phyloP scores from a whole-genome alignment of 495 filamentous ascomycete species.

The Lasiosphaeris hirsuta region DNA sequence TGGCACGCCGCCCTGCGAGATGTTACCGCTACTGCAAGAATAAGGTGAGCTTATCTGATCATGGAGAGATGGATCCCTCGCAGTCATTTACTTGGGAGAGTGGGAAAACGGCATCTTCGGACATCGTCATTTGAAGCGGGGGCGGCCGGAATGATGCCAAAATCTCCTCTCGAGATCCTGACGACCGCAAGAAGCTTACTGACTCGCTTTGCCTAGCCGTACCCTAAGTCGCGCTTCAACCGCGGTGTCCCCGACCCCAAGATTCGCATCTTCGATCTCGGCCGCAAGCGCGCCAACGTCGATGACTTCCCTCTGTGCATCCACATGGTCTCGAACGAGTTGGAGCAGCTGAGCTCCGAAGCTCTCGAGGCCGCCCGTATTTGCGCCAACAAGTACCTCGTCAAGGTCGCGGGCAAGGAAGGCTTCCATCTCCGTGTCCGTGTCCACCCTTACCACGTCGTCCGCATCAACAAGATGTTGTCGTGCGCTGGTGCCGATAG shows the following conservation, averaged over 20 bases:
- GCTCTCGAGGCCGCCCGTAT: constrained; percentile 99
- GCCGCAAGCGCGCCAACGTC: constrained; percentile 95
- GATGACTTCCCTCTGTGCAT: constrained; percentile 98
- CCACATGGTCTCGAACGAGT: constrained; percentile 99
- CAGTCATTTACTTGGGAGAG: constrained; percentile 4
- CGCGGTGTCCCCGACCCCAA: constrained; percentile 99
- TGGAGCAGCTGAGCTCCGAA: constrained; percentile 97
- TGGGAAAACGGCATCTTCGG: constrained; percentile 1
- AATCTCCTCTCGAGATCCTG: constrained; percentile 4
- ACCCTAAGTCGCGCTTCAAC: constrained; percentile 99
- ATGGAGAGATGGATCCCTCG: constrained; percentile 6
- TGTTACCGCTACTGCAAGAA: constrained; percentile 99
- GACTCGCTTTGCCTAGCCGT: constrained; percentile 62
- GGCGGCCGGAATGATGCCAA: not conserved
- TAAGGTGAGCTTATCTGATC: constrained; percentile 67
- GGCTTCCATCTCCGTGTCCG: constrained; percentile 98
- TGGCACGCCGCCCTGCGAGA: constrained; percentile 96
- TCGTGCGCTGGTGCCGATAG: constrained; percentile 99
- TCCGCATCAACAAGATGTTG: constrained; percentile 99
- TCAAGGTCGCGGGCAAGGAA: constrained; percentile 97
- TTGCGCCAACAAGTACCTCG: constrained; percentile 99
- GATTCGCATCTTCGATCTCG: constrained; percentile 99
- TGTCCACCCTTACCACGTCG: constrained; percentile 98
- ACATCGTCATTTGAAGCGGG: not conserved
- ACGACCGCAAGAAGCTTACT: constrained; percentile 20